phyloP scores from a whole-genome alignment of 2,329 filamentous ascomycete species.

The Nigrospora oryzae region DNA sequence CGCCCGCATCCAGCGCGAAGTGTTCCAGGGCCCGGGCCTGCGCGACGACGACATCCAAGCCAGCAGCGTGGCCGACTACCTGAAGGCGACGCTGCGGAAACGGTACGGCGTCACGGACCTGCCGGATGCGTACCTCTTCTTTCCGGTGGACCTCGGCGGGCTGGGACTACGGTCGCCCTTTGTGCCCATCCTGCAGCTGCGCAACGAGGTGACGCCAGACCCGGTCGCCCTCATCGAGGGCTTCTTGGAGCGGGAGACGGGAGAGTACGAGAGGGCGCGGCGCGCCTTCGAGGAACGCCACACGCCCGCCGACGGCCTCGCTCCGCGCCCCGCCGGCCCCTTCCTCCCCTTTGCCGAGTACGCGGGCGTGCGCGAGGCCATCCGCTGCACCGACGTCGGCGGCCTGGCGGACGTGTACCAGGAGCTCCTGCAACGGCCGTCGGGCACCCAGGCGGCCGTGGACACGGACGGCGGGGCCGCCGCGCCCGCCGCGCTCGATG shows the following conservation, averaged over 20 bases:
- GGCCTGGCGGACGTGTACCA: constrained; percentile 25
- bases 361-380: constrained; percentile 23
- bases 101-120: constrained; percentile 39
- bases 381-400: constrained; percentile 6
- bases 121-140: constrained; percentile 37
- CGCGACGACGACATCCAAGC: constrained; percentile 8
- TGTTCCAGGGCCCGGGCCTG: constrained; percentile 28
- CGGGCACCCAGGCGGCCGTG: constrained; percentile 10
- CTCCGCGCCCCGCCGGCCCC: constrained; percentile 13
- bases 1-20: constrained; percentile 34
- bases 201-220: constrained; percentile 19
- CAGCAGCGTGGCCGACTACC: constrained; percentile 42
- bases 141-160: constrained; percentile 35
- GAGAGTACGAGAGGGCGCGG: constrained; percentile 24
- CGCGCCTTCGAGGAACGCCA: constrained; percentile 23
- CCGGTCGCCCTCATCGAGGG: constrained; percentile 15
- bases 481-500: constrained; percentile 9
- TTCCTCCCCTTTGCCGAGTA: constrained; percentile 40
- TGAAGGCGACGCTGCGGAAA: constrained; percentile 40
- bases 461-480: constrained; percentile 16
- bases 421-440: constrained; percentile 24
- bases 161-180: constrained; percentile 38
- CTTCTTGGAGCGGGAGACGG: constrained; percentile 23
- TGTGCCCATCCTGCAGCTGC: constrained; percentile 29
- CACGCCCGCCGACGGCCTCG: background rate